These are phyloP conservation scores for Calcarisporium arbuscula DNA, from an alignment of 2,329 filamentous ascomycete species.

Conservation along the genomic window DNA sequence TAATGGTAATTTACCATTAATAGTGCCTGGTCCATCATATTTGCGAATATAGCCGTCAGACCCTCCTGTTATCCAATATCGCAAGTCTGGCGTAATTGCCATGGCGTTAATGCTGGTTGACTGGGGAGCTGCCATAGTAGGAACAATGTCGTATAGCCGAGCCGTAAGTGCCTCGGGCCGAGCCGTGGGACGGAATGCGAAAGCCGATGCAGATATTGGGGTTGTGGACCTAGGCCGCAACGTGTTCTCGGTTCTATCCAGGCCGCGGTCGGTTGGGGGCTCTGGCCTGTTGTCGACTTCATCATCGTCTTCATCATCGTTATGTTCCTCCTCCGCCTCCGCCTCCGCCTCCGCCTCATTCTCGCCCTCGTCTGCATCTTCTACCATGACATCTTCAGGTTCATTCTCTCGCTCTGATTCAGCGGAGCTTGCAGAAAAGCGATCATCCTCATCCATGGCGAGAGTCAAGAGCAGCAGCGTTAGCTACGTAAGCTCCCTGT, in stretches of 20 bases:
- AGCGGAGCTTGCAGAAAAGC: constrained; percentile 23
- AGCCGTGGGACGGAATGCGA: constrained; percentile 49
- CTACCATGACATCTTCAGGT: constrained; percentile 54
- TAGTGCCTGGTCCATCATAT: constrained; percentile 90
- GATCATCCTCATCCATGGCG: constrained; percentile 28
- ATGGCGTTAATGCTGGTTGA: constrained; percentile 93
- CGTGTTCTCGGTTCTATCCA: too few species aligned
- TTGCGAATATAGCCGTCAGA: constrained; percentile 95
- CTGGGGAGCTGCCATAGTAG: constrained; percentile 93
- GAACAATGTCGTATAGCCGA: constrained; percentile 84
- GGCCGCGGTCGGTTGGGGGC: too few species aligned
- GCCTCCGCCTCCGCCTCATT: constrained; percentile 28
- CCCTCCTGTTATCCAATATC: constrained; percentile 91
- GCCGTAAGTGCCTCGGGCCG: constrained; percentile 75
- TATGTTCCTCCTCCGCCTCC: constrained; percentile 27
- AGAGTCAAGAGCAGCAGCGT: too few species aligned
- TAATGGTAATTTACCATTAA: constrained; percentile 87
- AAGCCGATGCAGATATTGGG: constrained; percentile 10
- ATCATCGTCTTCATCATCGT: constrained; percentile 28
- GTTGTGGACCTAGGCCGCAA: constrained; percentile 19
- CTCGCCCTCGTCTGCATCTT: constrained; percentile 37
- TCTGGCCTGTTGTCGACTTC: constrained; percentile 27
- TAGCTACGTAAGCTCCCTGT: too few species aligned
- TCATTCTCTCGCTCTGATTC: constrained; percentile 35
- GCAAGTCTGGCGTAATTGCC: constrained; percentile 84